Evolutionary conservation across 192 early-diverging fungal species (phyloP).

Genomic region (Umbelopsis ramanniana): DNA sequence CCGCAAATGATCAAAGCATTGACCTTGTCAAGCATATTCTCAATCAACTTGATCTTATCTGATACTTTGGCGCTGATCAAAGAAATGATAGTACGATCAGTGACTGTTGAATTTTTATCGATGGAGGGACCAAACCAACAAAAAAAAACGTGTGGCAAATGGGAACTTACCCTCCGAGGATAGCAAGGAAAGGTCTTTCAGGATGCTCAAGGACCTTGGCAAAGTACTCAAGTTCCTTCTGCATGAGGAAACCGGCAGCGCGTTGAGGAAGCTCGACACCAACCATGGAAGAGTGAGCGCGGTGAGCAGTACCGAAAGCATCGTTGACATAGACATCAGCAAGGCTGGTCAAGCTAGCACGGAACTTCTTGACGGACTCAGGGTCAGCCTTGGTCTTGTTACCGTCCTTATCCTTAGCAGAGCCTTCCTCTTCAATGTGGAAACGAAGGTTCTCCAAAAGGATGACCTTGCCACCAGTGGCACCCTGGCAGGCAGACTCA

Average conservation of each 20-base stretch:
- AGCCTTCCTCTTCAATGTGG: slow-evolving; percentile 98
- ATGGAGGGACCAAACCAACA: not conserved
- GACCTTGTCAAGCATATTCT: slow-evolving; percentile 97
- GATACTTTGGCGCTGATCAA: slow-evolving; percentile 86
- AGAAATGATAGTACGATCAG: slow-evolving; percentile 14
- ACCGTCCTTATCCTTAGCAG: slow-evolving; percentile 85
- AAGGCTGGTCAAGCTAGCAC: slow-evolving; percentile 88
- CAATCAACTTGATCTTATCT: slow-evolving; percentile 98
- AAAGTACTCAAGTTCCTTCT: slow-evolving; percentile 99
- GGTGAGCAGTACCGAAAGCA: slow-evolving; percentile 98
- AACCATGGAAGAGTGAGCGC: slow-evolving; percentile 98
- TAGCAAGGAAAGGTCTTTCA: slow-evolving; percentile 92
- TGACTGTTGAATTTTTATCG: slow-evolving; percentile 9
- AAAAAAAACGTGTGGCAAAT: not conserved
- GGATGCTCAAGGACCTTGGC: slow-evolving; percentile 95
- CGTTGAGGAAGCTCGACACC: slow-evolving; percentile 88
- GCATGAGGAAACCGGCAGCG: slow-evolving; percentile 97
- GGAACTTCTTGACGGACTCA: slow-evolving; percentile 84
- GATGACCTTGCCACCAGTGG: slow-evolving; percentile 79
- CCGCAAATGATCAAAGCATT: slow-evolving; percentile 83
- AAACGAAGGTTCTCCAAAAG: slow-evolving; percentile 97
- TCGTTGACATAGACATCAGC: slow-evolving; percentile 98
- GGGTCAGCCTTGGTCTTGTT: slow-evolving; percentile 89
- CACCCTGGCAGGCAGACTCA: slow-evolving; percentile 74
- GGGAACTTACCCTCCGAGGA: slow-evolving; percentile 82